Evolutionary conservation across 2,329 filamentous ascomycete species (phyloP).

Genomic region (Eutypella sp.): DNA sequence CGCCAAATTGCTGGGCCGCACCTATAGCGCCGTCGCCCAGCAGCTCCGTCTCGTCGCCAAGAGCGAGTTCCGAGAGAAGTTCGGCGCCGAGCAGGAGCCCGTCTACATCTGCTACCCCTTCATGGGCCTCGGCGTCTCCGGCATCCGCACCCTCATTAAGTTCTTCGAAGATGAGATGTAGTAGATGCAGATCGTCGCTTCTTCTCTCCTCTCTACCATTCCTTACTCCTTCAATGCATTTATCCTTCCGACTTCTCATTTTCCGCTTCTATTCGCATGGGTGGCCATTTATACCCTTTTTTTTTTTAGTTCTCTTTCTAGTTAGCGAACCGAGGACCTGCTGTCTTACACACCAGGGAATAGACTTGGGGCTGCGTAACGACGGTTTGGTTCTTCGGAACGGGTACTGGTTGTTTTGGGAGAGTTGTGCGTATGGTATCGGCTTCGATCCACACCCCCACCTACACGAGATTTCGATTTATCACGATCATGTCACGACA

Average conservation of each 20-base stretch:
- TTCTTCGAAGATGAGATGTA: constrained; percentile 70
- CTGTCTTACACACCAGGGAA: too few species aligned
- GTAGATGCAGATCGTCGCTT: neutral
- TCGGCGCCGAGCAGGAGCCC: constrained; percentile 77
- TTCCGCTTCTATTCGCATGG: too few species aligned
- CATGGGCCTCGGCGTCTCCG: constrained; percentile 75
- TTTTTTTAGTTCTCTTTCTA: too few species aligned
- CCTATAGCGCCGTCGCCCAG: constrained; percentile 60
- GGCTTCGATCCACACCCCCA: too few species aligned
- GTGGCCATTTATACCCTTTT: too few species aligned
- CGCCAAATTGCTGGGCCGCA: constrained; percentile 74
- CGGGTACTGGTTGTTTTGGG: too few species aligned
- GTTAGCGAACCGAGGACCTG: too few species aligned
- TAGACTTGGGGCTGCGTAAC: too few species aligned
- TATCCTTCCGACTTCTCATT: neutral
- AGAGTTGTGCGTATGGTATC: too few species aligned
- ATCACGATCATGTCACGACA: too few species aligned
- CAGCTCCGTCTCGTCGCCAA: constrained; percentile 54
- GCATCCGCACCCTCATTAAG: constrained; percentile 78
- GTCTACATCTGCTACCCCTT: constrained; percentile 89
- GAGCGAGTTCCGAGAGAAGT: constrained; percentile 86
- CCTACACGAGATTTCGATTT: too few species aligned
- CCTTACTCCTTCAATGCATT: neutral
- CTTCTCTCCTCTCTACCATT: neutral
- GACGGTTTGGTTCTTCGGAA: too few species aligned